Evolutionary conservation across 192 early-diverging fungal genomes (phyloP).

Genomic region (Helicostylum pulchrum): DNA sequence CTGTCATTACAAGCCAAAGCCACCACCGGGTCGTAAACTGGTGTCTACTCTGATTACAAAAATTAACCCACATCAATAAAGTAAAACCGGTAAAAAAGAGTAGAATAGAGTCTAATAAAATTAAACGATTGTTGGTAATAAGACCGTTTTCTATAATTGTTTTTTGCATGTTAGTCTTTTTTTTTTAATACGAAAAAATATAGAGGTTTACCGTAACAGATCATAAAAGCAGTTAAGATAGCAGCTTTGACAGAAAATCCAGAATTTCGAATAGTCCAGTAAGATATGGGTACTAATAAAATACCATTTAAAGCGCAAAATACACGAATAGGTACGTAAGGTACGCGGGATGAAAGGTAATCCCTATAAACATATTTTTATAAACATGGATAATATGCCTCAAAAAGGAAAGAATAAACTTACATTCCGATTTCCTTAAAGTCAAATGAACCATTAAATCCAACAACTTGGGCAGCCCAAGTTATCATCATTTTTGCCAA

Average conservation of each 20-base stretch:
- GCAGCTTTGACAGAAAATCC: slow-evolving; percentile 71
- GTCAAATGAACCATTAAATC: slow-evolving; percentile 88
- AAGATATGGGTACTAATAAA: slow-evolving; percentile 76
- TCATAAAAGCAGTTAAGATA: slow-evolving; percentile 70
- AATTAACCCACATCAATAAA: slow-evolving; percentile 84
- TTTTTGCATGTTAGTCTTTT: neutral
- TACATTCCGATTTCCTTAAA: slow-evolving; percentile 88
- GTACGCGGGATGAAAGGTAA: slow-evolving; percentile 83
- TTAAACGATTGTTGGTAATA: slow-evolving; percentile 85
- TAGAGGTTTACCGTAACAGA: slow-evolving; percentile 67
- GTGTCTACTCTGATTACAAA: slow-evolving; percentile 55
- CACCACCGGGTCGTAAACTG: slow-evolving; percentile 83
- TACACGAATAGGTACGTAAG: slow-evolving; percentile 82
- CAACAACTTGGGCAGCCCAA: slow-evolving; percentile 67
- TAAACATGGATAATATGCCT: neutral
- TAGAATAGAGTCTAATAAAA: slow-evolving; percentile 87
- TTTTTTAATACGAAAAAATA: neutral
- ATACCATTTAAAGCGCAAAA: slow-evolving; percentile 77
- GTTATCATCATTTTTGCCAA: slow-evolving; percentile 44
- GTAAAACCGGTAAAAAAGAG: slow-evolving; percentile 82
- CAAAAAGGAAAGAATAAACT: slow-evolving; percentile 26
- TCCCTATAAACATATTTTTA: slow-evolving; percentile 47
- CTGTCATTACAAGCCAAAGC: slow-evolving; percentile 84
- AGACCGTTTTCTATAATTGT: slow-evolving; percentile 73
- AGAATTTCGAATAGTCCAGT: slow-evolving; percentile 75